These are phyloP conservation scores for Achaetomium macrosporum DNA, from an alignment of 2,329 filamentous ascomycete species.

Conservation along the genomic window DNA sequence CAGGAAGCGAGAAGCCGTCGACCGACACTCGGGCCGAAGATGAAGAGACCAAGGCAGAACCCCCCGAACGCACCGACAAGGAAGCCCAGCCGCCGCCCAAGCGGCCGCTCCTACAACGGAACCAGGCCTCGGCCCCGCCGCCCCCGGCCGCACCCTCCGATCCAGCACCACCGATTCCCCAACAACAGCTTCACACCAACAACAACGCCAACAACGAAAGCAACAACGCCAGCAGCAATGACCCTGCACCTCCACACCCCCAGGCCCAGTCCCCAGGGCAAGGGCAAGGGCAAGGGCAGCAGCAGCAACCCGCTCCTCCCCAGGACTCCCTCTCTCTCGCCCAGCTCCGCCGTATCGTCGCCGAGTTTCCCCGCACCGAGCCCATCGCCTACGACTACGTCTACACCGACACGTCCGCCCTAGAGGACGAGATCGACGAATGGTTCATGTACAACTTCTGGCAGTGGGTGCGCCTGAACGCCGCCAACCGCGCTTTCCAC, in stretches of 20 bases:
- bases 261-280: neutral
- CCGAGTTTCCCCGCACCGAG: constrained; percentile 63
- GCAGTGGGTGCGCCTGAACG: constrained; percentile 73
- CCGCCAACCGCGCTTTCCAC: constrained; percentile 71
- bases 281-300: neutral
- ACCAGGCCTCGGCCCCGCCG: constrained; percentile 19
- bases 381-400: constrained; percentile 78
- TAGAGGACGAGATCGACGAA: constrained; percentile 88
- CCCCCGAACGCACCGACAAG: neutral
- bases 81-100: neutral
- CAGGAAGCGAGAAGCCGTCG: constrained; percentile 5
- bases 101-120: constrained; percentile 24
- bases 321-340: constrained; percentile 69
- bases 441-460: constrained; percentile 93
- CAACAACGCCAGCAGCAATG: neutral
- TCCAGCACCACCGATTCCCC: constrained; percentile 17
- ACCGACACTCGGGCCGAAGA: neutral
- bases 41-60: neutral
- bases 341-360: constrained; percentile 66
- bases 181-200: constrained; percentile 11
- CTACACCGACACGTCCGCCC: constrained; percentile 65
- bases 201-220: neutral
- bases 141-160: constrained; percentile 25
- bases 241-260: neutral
- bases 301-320: constrained; percentile 30